These are phyloP conservation scores for Carallia pectinifolia DNA, from an alignment of 345 rosid species.

Conservation along the genomic window DNA sequence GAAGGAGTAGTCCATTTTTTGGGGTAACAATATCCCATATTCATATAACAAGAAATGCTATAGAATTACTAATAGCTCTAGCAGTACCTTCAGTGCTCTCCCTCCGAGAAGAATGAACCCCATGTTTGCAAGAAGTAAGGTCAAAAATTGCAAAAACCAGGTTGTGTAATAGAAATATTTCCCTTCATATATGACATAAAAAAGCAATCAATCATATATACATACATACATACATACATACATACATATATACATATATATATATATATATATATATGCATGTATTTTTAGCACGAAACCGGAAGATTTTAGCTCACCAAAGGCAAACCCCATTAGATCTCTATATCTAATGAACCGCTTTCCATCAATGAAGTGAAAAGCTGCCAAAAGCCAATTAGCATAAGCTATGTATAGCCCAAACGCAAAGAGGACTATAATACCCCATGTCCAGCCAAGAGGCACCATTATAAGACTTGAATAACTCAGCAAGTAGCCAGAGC, in stretches of 20 bases:
- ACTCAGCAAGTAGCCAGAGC: constrained; percentile 33
- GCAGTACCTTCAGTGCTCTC: constrained; percentile 30
- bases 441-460: constrained; percentile 36
- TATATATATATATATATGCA: no score
- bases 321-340: constrained; percentile 31
- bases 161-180: constrained; percentile 24
- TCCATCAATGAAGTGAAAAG: constrained; percentile 32
- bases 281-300: neutral
- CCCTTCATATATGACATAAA: constrained; percentile 12
- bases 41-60: neutral
- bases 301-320: neutral
- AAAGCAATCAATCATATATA: neutral
- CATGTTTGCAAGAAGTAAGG: constrained; percentile 27
- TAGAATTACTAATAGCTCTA: neutral
- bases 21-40: no score
- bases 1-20: no score
- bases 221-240: no score
- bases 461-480: constrained; percentile 29
- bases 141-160: constrained; percentile 25
- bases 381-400: constrained; percentile 30
- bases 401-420: constrained; percentile 18
- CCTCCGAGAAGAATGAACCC: constrained; percentile 42
- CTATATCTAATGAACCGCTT: constrained; percentile 31
- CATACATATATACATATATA: no score
- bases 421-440: constrained; percentile 19